phyloP scores from a whole-genome alignment of 1,139 yeast species.

The Protomyces arabidopsidicola region DNA sequence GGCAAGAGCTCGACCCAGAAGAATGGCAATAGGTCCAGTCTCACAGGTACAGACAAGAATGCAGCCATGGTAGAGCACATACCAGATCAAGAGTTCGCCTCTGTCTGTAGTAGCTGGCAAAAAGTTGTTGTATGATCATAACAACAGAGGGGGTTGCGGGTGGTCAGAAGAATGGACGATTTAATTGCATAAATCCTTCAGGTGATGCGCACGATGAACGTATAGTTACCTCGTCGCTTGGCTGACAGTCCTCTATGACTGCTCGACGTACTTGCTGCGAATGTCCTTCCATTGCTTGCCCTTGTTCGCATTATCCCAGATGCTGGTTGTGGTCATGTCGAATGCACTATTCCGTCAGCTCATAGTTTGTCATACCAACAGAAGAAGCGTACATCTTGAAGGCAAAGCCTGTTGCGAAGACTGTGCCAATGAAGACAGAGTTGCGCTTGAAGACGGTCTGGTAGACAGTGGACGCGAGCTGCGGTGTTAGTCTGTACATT shows the following conservation, averaged over 20 bases:
- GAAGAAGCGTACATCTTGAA: conserved; percentile 60
- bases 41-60: too few species aligned
- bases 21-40: too few species aligned
- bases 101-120: too few species aligned
- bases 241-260: background rate
- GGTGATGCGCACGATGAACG: background rate
- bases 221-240: background rate
- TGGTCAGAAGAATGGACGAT: background rate
- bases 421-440: conserved; percentile 80
- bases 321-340: conserved; percentile 68
- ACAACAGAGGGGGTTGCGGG: background rate
- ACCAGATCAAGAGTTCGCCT: too few species aligned
- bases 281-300: conserved; percentile 98
- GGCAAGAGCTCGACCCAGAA: too few species aligned
- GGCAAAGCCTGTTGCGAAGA: conserved; percentile 80
- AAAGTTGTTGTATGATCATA: too few species aligned
- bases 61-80: too few species aligned
- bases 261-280: conserved; percentile 51
- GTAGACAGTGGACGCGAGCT: conserved; percentile 52
- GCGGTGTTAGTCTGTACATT: background rate
- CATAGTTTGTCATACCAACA: background rate
- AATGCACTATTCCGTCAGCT: conserved; percentile 46
- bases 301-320: conserved; percentile 83
- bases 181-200: background rate
- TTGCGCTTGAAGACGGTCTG: conserved; percentile 85